Conservation (phyloP, 2,329 filamentous ascomycete genomes). For the Talaromyces sp. region DNA sequence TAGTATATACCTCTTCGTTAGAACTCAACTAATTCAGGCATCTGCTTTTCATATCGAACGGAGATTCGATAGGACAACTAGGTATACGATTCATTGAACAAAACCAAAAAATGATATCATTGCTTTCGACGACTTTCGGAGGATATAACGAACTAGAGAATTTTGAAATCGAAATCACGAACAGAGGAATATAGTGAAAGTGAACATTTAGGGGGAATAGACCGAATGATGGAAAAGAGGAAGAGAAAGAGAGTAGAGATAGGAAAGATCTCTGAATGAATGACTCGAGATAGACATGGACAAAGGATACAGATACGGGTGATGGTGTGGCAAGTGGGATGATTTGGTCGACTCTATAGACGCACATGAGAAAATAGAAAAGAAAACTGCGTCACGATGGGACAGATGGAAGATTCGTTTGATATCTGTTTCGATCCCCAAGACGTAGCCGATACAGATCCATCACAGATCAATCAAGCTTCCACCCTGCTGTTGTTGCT, state of each 20-base stretch:
- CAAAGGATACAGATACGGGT: neutral
- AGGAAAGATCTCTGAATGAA: neutral
- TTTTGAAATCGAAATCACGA: neutral
- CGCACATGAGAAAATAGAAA: neutral
- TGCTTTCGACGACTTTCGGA: neutral
- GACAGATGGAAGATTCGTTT: neutral
- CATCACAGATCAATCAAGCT: constrained; percentile 61
- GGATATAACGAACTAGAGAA: neutral
- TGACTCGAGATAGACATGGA: neutral
- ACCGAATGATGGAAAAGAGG: neutral
- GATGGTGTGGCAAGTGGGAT: neutral
- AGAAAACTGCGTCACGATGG: neutral
- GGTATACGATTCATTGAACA: constrained; percentile 1
- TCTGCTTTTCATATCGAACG: neutral
- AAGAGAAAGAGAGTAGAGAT: neutral
- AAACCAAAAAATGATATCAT: constrained; percentile 7
- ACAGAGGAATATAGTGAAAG: neutral
- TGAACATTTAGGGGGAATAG: neutral
- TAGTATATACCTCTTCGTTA: neutral
- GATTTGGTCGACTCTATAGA: constrained; percentile 1
- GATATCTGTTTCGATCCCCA: neutral
- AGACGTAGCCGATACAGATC: neutral
- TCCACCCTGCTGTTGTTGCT: constrained; percentile 44
- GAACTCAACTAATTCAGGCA: neutral
- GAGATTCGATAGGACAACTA: neutral